Base-by-base conservation (phyloP, 768 basidiomycete genomes). In the Baorangia bicolor region DNA sequence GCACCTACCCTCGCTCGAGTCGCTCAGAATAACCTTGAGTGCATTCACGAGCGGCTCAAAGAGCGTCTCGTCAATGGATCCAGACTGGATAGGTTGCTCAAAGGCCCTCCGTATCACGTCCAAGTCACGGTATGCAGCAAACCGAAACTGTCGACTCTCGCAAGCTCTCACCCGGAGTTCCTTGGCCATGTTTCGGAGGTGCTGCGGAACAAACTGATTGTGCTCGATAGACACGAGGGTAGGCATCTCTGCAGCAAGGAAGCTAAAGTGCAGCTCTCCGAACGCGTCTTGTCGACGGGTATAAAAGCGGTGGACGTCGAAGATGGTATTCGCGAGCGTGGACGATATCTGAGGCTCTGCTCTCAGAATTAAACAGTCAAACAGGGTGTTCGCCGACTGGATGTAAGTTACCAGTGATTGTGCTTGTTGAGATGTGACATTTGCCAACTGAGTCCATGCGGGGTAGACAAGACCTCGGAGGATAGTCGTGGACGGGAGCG, bases 401-500 rank as follows among this genome's bases (percentile, higher is more conserved):
- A 93, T 72, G 51, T 85, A 83, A 4, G 77, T 75, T 41, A 79
- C 74, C 3, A 79, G 68, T n/a, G 77, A 64, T 25, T 74, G 69
- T 0, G 73, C 73, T 51, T 79, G 76, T 37, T 75, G 64, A 0
- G 68, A 61, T 1, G 72, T 63, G 40, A 75, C 66, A 11, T 71
- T 70, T 13, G 84, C 81, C n/a, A 77, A 81, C 21, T 80, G 72
- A 47, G 78, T 74, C 91, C 90, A 94, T 5, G 85, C 83, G 20
- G 88, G 89, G 67, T 90, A 92, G n/a, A 91, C 80, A 18, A 94
- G 69, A 14, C 90, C 89, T 51, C 78, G 74, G 37, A 94, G 72
- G 42, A 93, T 78, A 0, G 88, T 90, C 2, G 88, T 88, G 8
- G 86, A 83, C 53, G 81, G 81, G 37, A 92, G 73, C 5, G 88